Evolutionary conservation across 352 stramenopile genomes (phyloP).

Genomic region (Globisporangium yorkense): DNA sequence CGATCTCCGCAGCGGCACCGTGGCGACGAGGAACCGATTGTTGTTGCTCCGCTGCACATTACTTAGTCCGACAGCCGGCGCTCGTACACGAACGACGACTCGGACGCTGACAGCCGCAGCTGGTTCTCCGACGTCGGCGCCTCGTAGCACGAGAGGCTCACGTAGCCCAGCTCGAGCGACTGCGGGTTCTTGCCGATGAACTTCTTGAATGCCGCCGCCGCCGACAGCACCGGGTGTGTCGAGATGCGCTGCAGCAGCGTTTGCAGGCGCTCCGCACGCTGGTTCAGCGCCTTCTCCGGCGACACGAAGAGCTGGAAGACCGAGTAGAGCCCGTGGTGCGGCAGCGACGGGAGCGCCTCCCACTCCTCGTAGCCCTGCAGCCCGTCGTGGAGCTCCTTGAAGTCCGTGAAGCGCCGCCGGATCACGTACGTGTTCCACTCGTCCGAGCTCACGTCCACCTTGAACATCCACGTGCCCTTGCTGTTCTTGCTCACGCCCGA

Average conservation of each 20-base stretch:
- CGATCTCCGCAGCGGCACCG: slow-evolving; percentile 19
- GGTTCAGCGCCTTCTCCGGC: slow-evolving; percentile 45
- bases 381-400: slow-evolving; percentile 59
- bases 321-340: slow-evolving; percentile 56
- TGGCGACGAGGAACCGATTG: slow-evolving; percentile 34
- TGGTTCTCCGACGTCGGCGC: slow-evolving; percentile 37
- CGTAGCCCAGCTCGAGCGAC: slow-evolving; percentile 54
- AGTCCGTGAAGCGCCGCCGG: slow-evolving; percentile 69
- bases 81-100: slow-evolving; percentile 14
- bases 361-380: slow-evolving; percentile 27
- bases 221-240: slow-evolving; percentile 39
- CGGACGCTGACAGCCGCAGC: slow-evolving; percentile 17
- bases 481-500: slow-evolving; percentile 58
- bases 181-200: slow-evolving; percentile 76
- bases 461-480: slow-evolving; percentile 73
- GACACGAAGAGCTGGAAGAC: slow-evolving; percentile 65
- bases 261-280: slow-evolving; percentile 48
- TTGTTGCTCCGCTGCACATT: slow-evolving; percentile 11
- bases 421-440: slow-evolving; percentile 59
- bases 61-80: slow-evolving; percentile 10
- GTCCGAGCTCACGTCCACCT: slow-evolving; percentile 54
- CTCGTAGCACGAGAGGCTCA: slow-evolving; percentile 67
- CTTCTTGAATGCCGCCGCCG: slow-evolving; percentile 32
- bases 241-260: slow-evolving; percentile 55
- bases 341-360: slow-evolving; percentile 33